Percentiles rank a stretch among this genome's conserved stretches.
Conservation (phyloP, 257 asterid species). For the Solanum ossicruentum region DNA sequence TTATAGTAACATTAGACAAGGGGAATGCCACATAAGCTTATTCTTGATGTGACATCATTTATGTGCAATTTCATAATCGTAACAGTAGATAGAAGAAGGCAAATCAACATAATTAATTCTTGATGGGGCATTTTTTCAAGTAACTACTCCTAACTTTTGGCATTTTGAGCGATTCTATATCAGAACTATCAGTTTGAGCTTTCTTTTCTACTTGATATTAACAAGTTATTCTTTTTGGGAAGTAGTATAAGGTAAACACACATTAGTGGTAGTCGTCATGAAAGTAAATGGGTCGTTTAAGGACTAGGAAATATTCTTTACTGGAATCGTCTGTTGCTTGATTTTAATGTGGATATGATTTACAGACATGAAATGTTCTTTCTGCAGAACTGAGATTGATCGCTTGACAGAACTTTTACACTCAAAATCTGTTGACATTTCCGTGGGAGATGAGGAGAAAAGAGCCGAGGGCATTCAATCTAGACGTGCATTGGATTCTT, state of each 20-base stretch:
- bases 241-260: neutral
- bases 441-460: constrained; percentile 12
- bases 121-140: neutral
- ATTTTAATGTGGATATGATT: neutral
- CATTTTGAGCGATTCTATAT: neutral
- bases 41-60: neutral
- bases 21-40: neutral
- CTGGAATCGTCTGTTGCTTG: neutral
- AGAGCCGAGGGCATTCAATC: constrained; percentile 16
- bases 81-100: too few species aligned
- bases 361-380: neutral
- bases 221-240: neutral
- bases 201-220: neutral
- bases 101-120: neutral
- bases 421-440: constrained; percentile 45
- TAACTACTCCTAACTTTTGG: neutral
- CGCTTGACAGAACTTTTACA: constrained; percentile 59
- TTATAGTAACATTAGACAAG: neutral
- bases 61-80: neutral
- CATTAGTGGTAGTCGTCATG: neutral
- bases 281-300: neutral
- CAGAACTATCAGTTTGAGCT: neutral
- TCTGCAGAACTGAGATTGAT: constrained; percentile 65
- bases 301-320: neutral
- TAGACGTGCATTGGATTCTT: constrained; percentile 11